Evolutionary conservation across 805 yeast species (phyloP), one percentile per base, ranked within the genome.

Genomic region (Candida nanaspora): DNA sequence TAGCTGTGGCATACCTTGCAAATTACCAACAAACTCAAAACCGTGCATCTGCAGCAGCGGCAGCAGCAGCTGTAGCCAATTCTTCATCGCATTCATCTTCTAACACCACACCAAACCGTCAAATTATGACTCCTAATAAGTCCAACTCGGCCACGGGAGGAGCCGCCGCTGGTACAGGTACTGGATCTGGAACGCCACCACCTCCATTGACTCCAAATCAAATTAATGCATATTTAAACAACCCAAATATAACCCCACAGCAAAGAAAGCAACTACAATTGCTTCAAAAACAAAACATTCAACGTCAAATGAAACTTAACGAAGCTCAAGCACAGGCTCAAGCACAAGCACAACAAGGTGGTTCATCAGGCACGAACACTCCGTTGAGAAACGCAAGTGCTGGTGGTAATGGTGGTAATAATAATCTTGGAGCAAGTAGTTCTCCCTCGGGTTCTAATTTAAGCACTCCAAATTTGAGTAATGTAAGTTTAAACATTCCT

Each of bases 1-100:
- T 80, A 42, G 86, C 86, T 2, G 82, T 82, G 3, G 69, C 78
- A 14, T 78, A 79, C 49, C 56, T 80, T 46, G 79, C 84, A 1
- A 74, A 69, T 44, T 59, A 75, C 28, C 82, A 77, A 53, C 75
- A 70, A 44, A 68, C 49, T 14, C 78, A 73, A 50, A 72, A 66
- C 37, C 58, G 66, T 25, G 55, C 38, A 13, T 52, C 43, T 48
- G 55, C 48, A 8, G 45, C 46, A 4, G 52, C 52, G 31, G 47
- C 56, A 35, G 55, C 51, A 28, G 44, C 55, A 32, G 51, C 63
- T 26, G 41, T 39, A 13, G 49, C 45, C 10, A 29, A 29, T 29
- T 29, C 32, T 15, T 16, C 28, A 5, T 23, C 37, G n/a, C n/a
- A n/a, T 7, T 20, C 27, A 7, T 20, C 30, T 7, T 6, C 49